These are phyloP conservation scores for Jaltomata sinuosa DNA, from an alignment of 257 asterid genomes.

Conservation along the genomic window DNA sequence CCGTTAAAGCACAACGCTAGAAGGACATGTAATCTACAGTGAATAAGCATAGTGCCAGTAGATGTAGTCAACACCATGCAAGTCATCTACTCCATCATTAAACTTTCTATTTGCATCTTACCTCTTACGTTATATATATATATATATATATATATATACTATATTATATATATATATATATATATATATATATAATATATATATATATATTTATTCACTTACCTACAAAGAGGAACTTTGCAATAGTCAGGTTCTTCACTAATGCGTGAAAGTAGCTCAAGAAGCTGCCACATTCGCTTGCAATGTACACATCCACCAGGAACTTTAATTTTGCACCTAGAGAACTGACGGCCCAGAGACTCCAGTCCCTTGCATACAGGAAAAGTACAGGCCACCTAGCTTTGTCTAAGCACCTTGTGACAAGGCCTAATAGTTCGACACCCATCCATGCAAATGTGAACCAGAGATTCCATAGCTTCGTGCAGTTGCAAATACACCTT, in stretches of 20 bases:
- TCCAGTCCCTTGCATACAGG: constrained; percentile 83
- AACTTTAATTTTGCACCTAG: constrained; percentile 53
- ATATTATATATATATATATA: no score
- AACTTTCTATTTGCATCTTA: not conserved
- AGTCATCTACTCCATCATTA: not conserved
- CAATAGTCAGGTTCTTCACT: constrained; percentile 68
- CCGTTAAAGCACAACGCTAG: not conserved
- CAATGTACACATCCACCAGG: constrained; percentile 86
- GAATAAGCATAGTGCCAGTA: not conserved
- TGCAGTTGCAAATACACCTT: constrained; percentile 65
- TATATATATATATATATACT: no score
- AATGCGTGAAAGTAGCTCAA: constrained; percentile 72
- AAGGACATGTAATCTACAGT: not conserved
- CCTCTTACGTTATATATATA: no score
- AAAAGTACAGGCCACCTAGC: constrained; percentile 39
- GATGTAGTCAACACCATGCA: not conserved
- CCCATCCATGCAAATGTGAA: constrained; percentile 78
- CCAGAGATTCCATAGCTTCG: constrained; percentile 89
- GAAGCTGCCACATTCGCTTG: constrained; percentile 94
- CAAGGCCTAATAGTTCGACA: constrained; percentile 82
- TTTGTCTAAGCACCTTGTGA: constrained; percentile 57
- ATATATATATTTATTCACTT: constrained; percentile 8
- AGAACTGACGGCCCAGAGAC: constrained; percentile 69
- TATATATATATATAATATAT: no score
- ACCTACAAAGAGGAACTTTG: constrained; percentile 94